A percentile compares a stretch with the other conserved stretches of the same genome.
Evolutionary conservation across 805 yeast species (phyloP).

Genomic region (Candida endomychidarum): DNA sequence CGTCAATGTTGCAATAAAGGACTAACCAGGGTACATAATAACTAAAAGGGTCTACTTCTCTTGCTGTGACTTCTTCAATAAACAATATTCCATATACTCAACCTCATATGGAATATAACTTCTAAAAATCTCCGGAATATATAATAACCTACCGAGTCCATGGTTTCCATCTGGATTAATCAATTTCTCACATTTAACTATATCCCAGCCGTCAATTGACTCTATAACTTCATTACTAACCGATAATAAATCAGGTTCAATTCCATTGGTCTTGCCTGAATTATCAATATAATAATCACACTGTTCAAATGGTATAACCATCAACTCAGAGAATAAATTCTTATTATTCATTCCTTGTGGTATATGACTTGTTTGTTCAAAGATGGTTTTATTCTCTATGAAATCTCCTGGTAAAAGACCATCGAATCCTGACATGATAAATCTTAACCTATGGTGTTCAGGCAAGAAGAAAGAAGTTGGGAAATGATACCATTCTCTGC

Average conservation of each 20-base stretch:
- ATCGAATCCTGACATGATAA: constrained; percentile 74
- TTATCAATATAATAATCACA: constrained; percentile 79
- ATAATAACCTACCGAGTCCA: constrained; percentile 55
- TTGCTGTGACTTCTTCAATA: constrained; percentile 18
- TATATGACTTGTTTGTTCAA: constrained; percentile 40
- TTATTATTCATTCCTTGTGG: constrained; percentile 75
- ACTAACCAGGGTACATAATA: no score
- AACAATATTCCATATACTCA: constrained; percentile 52
- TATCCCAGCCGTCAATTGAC: constrained; percentile 42
- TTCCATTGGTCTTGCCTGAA: constrained; percentile 27
- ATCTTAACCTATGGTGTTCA: constrained; percentile 58
- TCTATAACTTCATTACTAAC: no score
- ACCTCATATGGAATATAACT: constrained; percentile 31
- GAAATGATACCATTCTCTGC: constrained; percentile 92
- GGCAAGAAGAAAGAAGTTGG: constrained; percentile 86
- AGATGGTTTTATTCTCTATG: constrained; percentile 36
- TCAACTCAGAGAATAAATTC: constrained; percentile 63
- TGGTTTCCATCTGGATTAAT: constrained; percentile 56
- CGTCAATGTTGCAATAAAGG: no score
- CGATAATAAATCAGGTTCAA: constrained; percentile 35
- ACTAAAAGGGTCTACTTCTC: background rate
- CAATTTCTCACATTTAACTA: constrained; percentile 47
- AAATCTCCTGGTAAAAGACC: constrained; percentile 92
- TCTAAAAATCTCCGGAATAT: constrained; percentile 43
- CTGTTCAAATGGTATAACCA: constrained; percentile 45